Conservation (phyloP, 2,329 filamentous ascomycete genomes). For the Aspergillus sp. region DNA sequence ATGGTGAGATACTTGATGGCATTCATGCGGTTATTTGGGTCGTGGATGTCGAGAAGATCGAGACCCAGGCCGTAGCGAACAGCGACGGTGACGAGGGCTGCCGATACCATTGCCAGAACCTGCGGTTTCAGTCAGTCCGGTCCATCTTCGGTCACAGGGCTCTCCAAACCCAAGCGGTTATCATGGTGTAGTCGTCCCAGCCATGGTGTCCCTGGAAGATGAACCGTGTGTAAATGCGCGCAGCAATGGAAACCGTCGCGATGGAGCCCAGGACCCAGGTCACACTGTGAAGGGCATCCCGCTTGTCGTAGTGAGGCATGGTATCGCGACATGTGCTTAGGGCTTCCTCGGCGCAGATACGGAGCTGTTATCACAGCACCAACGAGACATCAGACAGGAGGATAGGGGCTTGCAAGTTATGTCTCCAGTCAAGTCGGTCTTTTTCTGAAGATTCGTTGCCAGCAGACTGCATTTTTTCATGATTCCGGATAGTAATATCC, state of each 20-base stretch:
- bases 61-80: slow-evolving; percentile 10
- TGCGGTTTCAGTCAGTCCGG: not conserved
- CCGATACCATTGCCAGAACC: slow-evolving; percentile 5
- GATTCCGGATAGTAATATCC: no score
- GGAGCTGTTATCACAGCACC: not conserved
- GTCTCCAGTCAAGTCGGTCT: no score
- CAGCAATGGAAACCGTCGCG: not conserved
- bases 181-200: not conserved
- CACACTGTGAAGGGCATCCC: not conserved
- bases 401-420: no score
- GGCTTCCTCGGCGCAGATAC: not conserved
- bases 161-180: not conserved
- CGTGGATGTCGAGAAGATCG: slow-evolving; percentile 6
- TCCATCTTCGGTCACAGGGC: not conserved
- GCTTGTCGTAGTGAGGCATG: not conserved
- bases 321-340: not conserved
- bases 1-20: slow-evolving; percentile 9
- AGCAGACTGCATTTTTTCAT: not conserved
- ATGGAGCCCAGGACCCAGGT: not conserved
- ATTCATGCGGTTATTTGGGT: slow-evolving; percentile 2
- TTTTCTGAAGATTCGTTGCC: no score
- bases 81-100: slow-evolving; percentile 5
- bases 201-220: not conserved
- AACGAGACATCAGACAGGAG: not conserved
- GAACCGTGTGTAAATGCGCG: not conserved